Percentiles rank a stretch among this genome's conserved stretches.
Evolutionary conservation across 2,329 filamentous ascomycete species (phyloP).

Genomic region (Penicillium expansum): DNA sequence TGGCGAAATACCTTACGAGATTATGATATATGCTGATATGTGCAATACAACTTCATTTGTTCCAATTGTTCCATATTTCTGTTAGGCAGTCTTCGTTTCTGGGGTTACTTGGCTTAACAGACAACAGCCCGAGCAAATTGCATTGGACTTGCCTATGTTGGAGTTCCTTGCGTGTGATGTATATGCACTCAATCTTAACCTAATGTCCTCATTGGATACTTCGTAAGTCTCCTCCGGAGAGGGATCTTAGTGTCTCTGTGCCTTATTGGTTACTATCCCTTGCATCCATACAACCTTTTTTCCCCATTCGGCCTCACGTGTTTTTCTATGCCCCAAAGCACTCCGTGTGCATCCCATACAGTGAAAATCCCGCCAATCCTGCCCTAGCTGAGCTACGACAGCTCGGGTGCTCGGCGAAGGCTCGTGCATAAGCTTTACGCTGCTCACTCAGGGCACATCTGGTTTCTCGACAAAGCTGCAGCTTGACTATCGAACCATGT

Average conservation of each 20-base stretch:
- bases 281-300: conserved; percentile 19
- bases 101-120: background rate
- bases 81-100: background rate
- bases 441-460: conserved; percentile 5
- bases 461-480: background rate
- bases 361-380: conserved; percentile 3
- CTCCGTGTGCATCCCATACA: background rate
- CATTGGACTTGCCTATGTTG: conserved; percentile 14
- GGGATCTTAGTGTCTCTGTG: background rate
- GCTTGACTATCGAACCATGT: conserved; percentile 9
- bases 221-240: conserved; percentile 5
- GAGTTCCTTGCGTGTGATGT: conserved; percentile 25
- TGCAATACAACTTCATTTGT: conserved; percentile 7
- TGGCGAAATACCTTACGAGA: conserved; percentile 10
- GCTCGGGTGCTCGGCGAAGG: conserved; percentile 8
- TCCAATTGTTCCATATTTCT: background rate
- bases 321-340: background rate
- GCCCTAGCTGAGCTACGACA: conserved; percentile 1
- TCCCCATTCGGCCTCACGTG: conserved; percentile 17
- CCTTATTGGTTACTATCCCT: conserved; percentile 12
- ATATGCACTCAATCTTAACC: conserved; percentile 4
- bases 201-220: background rate
- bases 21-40: conserved; percentile 9
- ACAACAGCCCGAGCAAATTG: conserved; percentile 1
- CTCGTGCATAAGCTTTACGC: conserved; percentile 16